A percentile compares a stretch with the other conserved stretches of the same genome.
phyloP scores from a whole-genome alignment of 2,329 filamentous ascomycete species.

The Podosphaera leucotricha region DNA sequence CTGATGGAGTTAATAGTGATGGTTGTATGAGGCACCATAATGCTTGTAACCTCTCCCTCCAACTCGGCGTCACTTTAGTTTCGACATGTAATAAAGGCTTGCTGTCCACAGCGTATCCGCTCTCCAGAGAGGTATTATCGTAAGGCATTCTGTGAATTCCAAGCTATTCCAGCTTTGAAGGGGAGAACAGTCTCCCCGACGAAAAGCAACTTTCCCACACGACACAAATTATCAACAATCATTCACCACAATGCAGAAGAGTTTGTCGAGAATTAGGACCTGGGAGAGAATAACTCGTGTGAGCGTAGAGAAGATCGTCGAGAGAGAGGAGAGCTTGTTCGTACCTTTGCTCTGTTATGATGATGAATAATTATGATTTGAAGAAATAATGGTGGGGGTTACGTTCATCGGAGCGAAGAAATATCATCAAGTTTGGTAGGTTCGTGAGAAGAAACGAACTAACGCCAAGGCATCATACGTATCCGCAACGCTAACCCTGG shows the following conservation, averaged over 20 bases:
- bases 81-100: background rate
- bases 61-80: background rate
- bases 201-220: background rate
- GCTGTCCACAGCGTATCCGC: background rate
- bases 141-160: background rate
- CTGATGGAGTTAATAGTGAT: constrained; percentile 1
- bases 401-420: background rate
- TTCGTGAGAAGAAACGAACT: background rate
- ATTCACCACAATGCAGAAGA: background rate
- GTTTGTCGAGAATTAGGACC: background rate
- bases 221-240: background rate
- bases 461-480: background rate
- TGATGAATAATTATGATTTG: background rate
- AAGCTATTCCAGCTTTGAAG: background rate
- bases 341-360: background rate
- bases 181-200: background rate
- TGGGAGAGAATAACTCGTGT: background rate
- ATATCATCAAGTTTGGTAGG: background rate
- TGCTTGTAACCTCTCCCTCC: background rate
- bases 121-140: background rate
- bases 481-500: no score
- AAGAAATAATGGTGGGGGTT: background rate
- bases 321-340: background rate
- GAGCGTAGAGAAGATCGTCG: background rate
- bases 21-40: background rate